Percentiles rank a stretch among this genome's conserved stretches.
Conservation (phyloP, 2,329 filamentous ascomycete genomes). For the Exophiala sideris region DNA sequence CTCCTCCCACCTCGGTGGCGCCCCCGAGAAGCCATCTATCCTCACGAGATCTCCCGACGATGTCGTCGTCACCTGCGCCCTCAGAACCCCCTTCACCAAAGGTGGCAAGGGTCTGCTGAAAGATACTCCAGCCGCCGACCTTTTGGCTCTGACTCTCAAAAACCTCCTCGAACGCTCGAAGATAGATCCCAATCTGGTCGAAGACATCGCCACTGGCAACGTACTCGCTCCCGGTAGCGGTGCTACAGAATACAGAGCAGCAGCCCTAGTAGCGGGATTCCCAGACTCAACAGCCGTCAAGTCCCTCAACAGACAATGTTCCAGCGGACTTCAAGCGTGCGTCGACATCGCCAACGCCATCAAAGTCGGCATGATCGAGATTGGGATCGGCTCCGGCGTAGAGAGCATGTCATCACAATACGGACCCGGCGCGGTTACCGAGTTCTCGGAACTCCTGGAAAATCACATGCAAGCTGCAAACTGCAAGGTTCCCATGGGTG, state of each 20-base stretch:
- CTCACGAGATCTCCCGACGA: constrained; percentile 59
- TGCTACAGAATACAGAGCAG: constrained; percentile 94
- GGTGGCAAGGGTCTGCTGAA: constrained; percentile 94
- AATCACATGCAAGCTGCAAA: constrained; percentile 77
- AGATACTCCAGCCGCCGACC: constrained; percentile 82
- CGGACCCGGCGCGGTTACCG: constrained; percentile 80
- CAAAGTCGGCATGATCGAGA: constrained; percentile 84
- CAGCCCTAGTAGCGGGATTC: constrained; percentile 85
- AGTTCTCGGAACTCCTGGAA: constrained; percentile 89
- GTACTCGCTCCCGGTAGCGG: constrained; percentile 91
- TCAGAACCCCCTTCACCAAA: constrained; percentile 88
- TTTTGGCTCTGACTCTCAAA: constrained; percentile 79
- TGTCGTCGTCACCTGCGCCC: constrained; percentile 86
- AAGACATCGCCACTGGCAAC: constrained; percentile 88
- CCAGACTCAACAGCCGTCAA: constrained; percentile 80
- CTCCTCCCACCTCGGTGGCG: constrained; percentile 48
- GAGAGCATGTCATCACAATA: constrained; percentile 96
- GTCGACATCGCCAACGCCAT: constrained; percentile 95
- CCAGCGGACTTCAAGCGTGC: constrained; percentile 84
- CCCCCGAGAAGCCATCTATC: constrained; percentile 36
- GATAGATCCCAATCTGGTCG: constrained; percentile 82
- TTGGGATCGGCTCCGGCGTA: constrained; percentile 89
- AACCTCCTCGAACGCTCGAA: constrained; percentile 77
- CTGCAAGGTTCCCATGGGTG: constrained; percentile 97
- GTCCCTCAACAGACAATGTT: constrained; percentile 90